Base-by-base conservation (phyloP, 23 red algal species). In the Gracilariopsis chorda region DNA sequence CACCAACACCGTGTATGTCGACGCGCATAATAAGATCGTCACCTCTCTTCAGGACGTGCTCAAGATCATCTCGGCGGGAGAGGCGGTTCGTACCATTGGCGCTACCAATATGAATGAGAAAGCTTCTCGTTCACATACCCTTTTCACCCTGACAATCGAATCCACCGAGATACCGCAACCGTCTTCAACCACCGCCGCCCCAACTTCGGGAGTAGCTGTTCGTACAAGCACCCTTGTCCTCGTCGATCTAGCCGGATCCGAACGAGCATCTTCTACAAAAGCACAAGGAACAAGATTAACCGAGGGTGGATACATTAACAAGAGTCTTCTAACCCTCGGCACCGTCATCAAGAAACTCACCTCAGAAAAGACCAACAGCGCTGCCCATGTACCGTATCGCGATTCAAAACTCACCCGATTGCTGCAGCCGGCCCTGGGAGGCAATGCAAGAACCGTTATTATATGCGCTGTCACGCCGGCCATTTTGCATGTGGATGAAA, bases 391-490 rank as follows among this genome's bases (percentile, higher is more conserved):
- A 75, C 96, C 91, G 0, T 98, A 94, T 69, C 83, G 96, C 7
- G 96, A 98, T 60, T 98, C 96, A 7, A 98, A 98, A 64, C 86
- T 98, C 12, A 98, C 96, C 29, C 57, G 85, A 28, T 82, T 98
- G 16, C 79, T 98, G 2, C 85, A 98, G 46, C 84, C 85, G n/a
- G 85, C 96, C 32, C 78, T 98, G 27, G 92, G 96, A 43, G 96
- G 96, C 30, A 98, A 98, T 51, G 82, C 96, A 19, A 92, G 87
- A 34, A 92, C 92, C 7, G 59, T 45, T 21, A 88, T 98, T 14
- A 78, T 98, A 9, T 74, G 68, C 23, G 77, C 96, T 23, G 80
- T 98, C 6, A 82, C 96, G 17, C 92, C 96, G 6, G 91, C 83
- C 40, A 28, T 16, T 27, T 17, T 76, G 41, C 55, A 92, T 49